Evolutionary conservation across 2,329 filamentous ascomycete genomes (phyloP), one percentile per base, ranked within the genome.

Genomic region (Clonostachys solani): DNA sequence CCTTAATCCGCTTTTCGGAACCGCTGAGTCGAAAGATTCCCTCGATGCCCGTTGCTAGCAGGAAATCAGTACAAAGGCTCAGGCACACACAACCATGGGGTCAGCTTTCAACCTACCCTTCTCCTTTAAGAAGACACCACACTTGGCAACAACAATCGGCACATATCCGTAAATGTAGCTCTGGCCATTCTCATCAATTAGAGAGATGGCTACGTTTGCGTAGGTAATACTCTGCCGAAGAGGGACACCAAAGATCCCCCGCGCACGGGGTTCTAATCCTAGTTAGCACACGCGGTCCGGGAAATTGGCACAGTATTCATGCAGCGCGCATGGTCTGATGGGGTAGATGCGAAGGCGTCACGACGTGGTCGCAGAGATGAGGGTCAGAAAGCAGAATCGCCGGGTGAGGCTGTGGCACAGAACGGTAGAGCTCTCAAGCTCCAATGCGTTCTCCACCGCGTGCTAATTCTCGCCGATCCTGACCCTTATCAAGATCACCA

Each of bases 81-180:
- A 4, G 6, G n/a, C n/a, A 29, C 23, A 23, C 6, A 29, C 23
- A 29, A 19, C 19, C 8, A 16, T n/a, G 29, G 19, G 12, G 8
- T 6, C 18, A 16, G 16, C 17, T 23, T 43, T 35, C 16, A 19
- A 52, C 60, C 55, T 67, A 96, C 94, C 94, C 81, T 95, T 96
- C 67, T 99, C 94, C 68, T 99, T 99, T 55, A 99, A 67, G 57
- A 92, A 99, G 5, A 99, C 92, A 52, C 94, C 94, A 65, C 94
- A 97, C 67, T 99, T 99, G 35, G 94, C 94, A 46, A 99, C 92
- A 40, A 99, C 92, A 54, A 99, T 97, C 16, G 94, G 94, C 8
- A 99, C 92, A 61, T 97, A 97, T 60, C 94, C 94, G 66, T 97
- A 99, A 46, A 97, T 96, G 66, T 96, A 97, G 69, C 90, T 96